Evolutionary conservation across 2,329 filamentous ascomycete genomes (phyloP).

Genomic region (Colletotrichum endophyticum): DNA sequence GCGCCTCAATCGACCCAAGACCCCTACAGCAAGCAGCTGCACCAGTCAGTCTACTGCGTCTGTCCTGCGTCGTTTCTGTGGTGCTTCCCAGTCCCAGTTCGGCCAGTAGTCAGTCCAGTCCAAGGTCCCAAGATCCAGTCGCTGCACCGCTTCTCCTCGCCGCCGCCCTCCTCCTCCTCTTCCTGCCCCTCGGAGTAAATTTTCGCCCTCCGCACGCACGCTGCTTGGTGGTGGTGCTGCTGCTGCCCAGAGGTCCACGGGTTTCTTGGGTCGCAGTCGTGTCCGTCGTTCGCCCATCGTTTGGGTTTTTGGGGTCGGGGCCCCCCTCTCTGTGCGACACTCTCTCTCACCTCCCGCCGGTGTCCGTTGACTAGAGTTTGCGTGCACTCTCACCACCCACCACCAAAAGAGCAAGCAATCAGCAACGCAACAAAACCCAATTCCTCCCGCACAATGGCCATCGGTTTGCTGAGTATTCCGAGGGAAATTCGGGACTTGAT

Average conservation of each 20-base stretch:
- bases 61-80: background rate
- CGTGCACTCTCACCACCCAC: background rate
- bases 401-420: background rate
- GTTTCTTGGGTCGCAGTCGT: background rate
- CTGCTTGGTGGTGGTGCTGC: background rate
- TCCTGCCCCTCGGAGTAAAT: background rate
- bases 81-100: background rate
- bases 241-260: background rate
- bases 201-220: background rate
- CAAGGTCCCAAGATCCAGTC: background rate
- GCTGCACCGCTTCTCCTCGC: background rate
- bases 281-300: background rate
- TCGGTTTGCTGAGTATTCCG: conserved; percentile 17
- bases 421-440: background rate
- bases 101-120: background rate
- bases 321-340: background rate
- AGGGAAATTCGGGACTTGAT: conserved; percentile 22
- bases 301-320: background rate
- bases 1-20: conserved; percentile 16
- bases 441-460: conserved; percentile 6
- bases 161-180: background rate
- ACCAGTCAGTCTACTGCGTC: background rate
- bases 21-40: background rate
- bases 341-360: background rate
- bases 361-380: background rate